Evolutionary conservation across 352 stramenopile species (phyloP).

Genomic region (Phytophthora litchii): DNA sequence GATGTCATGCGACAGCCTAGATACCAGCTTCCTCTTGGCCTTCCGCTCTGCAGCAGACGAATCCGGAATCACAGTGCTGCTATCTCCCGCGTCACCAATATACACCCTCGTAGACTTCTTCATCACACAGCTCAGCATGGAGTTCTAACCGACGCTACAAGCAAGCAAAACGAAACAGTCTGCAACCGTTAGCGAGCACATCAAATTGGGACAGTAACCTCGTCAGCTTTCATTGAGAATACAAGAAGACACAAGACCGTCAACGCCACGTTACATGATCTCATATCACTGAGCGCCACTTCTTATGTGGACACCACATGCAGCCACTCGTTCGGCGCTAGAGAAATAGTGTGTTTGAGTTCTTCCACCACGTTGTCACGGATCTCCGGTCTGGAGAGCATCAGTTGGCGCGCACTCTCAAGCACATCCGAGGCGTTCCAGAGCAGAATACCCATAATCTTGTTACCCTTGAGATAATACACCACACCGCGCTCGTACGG

Average conservation of each 20-base stretch:
- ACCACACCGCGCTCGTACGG: conserved; percentile 85
- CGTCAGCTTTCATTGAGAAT: conserved; percentile 15
- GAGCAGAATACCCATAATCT: conserved; percentile 90
- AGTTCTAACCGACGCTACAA: conserved; percentile 6
- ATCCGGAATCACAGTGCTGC: not conserved
- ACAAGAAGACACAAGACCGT: conserved; percentile 6
- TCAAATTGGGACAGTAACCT: conserved; percentile 7
- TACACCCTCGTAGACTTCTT: conserved; percentile 35
- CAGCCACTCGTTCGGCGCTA: conserved; percentile 90
- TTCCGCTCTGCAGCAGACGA: conserved; percentile 20
- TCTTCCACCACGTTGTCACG: conserved; percentile 79
- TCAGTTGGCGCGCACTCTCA: conserved; percentile 83
- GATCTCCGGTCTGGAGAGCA: conserved; percentile 71
- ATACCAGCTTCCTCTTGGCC: conserved; percentile 20
- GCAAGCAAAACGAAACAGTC: conserved; percentile 16
- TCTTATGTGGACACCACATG: conserved; percentile 61
- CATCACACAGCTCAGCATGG: not conserved
- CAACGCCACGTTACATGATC: conserved; percentile 9
- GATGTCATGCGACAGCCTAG: conserved; percentile 63
- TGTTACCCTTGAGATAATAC: conserved; percentile 91
- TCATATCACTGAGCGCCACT: not conserved
- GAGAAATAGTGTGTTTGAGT: conserved; percentile 81
- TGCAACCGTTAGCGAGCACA: conserved; percentile 9
- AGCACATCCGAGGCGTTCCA: conserved; percentile 91
- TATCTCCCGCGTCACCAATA: conserved; percentile 12